These are phyloP conservation scores for Whalleya microplaca DNA, from an alignment of 2,329 filamentous ascomycete species.

Conservation along the genomic window DNA sequence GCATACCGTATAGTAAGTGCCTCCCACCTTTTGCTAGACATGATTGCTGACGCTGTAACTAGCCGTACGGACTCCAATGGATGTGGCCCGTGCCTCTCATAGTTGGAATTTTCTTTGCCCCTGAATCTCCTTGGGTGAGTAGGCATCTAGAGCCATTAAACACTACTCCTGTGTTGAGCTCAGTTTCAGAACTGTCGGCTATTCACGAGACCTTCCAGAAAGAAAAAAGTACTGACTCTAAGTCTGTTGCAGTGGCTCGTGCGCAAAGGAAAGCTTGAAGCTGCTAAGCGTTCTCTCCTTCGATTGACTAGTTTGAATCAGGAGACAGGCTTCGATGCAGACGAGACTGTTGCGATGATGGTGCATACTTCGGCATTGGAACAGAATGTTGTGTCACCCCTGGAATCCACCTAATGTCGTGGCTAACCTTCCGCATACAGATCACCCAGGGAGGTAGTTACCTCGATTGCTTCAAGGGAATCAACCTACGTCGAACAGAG, in stretches of 20 bases:
- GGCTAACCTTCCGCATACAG: slow-evolving; percentile 37
- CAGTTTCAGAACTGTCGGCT: not conserved
- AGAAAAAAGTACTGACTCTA: not conserved
- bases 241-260: slow-evolving; percentile 64
- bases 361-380: slow-evolving; percentile 84
- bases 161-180: not conserved
- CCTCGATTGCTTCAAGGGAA: slow-evolving; percentile 81
- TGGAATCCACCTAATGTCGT: not conserved
- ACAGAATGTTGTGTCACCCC: slow-evolving; percentile 47
- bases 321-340: slow-evolving; percentile 75
- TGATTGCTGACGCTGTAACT: slow-evolving; percentile 12
- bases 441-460: slow-evolving; percentile 77
- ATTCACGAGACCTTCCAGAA: not conserved
- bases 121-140: slow-evolving; percentile 63
- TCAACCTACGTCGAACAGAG: slow-evolving; percentile 77
- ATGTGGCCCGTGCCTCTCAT: slow-evolving; percentile 74
- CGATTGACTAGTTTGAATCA: slow-evolving; percentile 65
- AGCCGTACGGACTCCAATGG: slow-evolving; percentile 74
- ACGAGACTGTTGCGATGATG: slow-evolving; percentile 92
- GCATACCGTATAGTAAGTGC: slow-evolving; percentile 56
- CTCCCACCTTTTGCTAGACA: not conserved
- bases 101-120: slow-evolving; percentile 68
- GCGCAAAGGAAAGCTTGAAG: slow-evolving; percentile 63
- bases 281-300: slow-evolving; percentile 68
- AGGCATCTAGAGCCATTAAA: not conserved